Evolutionary conservation across 2,329 filamentous ascomycete species (phyloP).

Genomic region (Whalleya microplaca): DNA sequence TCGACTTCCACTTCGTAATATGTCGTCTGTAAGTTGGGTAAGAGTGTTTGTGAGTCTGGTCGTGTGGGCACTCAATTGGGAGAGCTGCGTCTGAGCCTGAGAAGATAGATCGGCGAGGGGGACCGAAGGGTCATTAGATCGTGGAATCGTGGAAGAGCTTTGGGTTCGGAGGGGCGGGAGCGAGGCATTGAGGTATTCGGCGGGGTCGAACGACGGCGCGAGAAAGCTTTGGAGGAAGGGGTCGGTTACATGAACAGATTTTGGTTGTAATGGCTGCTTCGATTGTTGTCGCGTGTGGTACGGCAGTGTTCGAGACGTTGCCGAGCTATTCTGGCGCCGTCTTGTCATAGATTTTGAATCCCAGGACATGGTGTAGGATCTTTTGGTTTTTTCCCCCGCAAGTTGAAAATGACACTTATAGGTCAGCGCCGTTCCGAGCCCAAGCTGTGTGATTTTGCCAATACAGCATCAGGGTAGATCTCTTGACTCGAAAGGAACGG

Average conservation of each 20-base stretch:
- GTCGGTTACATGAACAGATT: slow-evolving; percentile 70
- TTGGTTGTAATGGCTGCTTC: slow-evolving; percentile 47
- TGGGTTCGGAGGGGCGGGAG: slow-evolving; percentile 68
- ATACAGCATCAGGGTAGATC: too few relatives aligned
- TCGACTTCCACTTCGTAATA: slow-evolving; percentile 83
- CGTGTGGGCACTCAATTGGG: slow-evolving; percentile 87
- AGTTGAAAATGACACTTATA: background rate
- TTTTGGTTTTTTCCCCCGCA: background rate
- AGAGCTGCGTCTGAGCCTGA: slow-evolving; percentile 82
- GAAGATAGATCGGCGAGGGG: slow-evolving; percentile 77
- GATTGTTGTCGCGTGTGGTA: slow-evolving; percentile 47
- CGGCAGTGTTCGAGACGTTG: slow-evolving; percentile 41
- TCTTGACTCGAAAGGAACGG: too few relatives aligned
- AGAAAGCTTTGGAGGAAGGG: slow-evolving; percentile 76
- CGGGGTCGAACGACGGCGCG: slow-evolving; percentile 76
- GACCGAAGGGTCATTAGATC: slow-evolving; percentile 46
- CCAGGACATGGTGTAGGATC: slow-evolving; percentile 46
- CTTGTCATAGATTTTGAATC: slow-evolving; percentile 44
- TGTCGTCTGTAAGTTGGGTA: slow-evolving; percentile 92
- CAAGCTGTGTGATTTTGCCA: background rate
- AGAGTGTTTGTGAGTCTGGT: slow-evolving; percentile 79
- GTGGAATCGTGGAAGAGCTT: slow-evolving; percentile 36
- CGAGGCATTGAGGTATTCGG: slow-evolving; percentile 80
- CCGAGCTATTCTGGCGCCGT: slow-evolving; percentile 52
- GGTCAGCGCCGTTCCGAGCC: background rate